Evolutionary conservation across 331 rosid genomes (phyloP), one percentile per base, ranked within the genome.

Genomic region (Rhamnella rubrinervis): DNA sequence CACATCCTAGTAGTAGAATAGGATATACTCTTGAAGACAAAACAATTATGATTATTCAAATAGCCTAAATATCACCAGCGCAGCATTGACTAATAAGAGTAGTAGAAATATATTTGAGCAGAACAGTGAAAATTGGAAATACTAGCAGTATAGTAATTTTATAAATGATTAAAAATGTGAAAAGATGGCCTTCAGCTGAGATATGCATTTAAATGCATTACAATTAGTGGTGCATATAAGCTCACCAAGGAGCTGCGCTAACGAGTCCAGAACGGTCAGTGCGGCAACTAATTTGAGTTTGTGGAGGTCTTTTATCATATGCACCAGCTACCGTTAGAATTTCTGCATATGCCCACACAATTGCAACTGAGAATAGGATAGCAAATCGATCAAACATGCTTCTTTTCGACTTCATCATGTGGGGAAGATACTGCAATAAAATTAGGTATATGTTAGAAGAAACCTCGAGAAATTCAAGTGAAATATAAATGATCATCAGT

Each of bases 241-340:
- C 88, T 87, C 62, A 93, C 98, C 98, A 93, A 74, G 86, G 80
- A 71, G 96, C 91, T 38, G 86, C 91, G n/a, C 79, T 63, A 46
- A 93, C 68, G 66, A 93, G 92, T 41, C 98, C 98, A 59, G 98
- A 87, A 65, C 95, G 91, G 81, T 93, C 98, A 49, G 98, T 91
- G 23, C 97, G 96, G 67, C 98, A 93, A 63, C 87, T 93, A 7
- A 65, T 7, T 84, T 93, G 98, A 73, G 98, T 93, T 44, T 8
- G 14, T 20, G 82, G 84, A 55, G 98, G 41, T 87, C 80, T 83
- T 57, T 63, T 78, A n/a, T 81, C n/a, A 38, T 93, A 93, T 16
- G 90, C 98, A 76, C 98, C 98, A 61, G 88, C 92, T 37, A 71
- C 87, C 41, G 98, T 93, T 83, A 93, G 77, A 77, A 93, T 82